Evolutionary conservation across 768 basidiomycete genomes (phyloP), one percentile per base, ranked within the genome.

Genomic region (Jaapia argillacea): DNA sequence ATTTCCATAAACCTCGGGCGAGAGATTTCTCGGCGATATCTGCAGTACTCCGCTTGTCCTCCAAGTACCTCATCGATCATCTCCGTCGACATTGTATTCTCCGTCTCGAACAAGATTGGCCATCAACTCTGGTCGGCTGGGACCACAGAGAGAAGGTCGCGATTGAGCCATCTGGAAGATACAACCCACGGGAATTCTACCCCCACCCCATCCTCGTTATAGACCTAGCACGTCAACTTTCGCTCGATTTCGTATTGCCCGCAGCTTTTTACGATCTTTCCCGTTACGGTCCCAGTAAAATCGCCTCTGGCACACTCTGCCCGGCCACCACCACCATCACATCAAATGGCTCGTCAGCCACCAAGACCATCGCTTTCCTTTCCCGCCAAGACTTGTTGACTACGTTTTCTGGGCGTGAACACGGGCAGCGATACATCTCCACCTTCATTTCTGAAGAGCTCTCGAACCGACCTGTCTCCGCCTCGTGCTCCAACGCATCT

Each of bases 221-320:
- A 60, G 69, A 77, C 40, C 73, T 88, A 45, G 82, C 83, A 1
- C 61, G 77, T 20, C 79, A 84, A 43, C 73, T 86, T 50, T 66
- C 67, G 40, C 57, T 84, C 0, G 62, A 68, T 10, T 61, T 70
- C 4, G 56, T 86, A 44, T 70, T 86, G n/a, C 75, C 80, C 3
- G 65, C 81, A 20, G 85, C 84, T 0, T 73, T 83, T 51, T 86
- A 85, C 56, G 84, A 86, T 49, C 68, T 87, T 38, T 74, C 79
- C 2, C 70, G 85, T 35, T 85, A 85, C 48, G 81, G 75, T 0
- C 79, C 82, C 0, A 79, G 79, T 59, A 76, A 75, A 57, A 82
- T 85, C 48, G 61, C 80, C 52, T 39, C 63, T 0, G 84, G 84
- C 2, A 66, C 77, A 0, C n/a, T n/a, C n/a, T n/a, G n/a, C n/a